phyloP scores from a whole-genome alignment of 148 eudicot species.

The Rhododendron vialii region DNA sequence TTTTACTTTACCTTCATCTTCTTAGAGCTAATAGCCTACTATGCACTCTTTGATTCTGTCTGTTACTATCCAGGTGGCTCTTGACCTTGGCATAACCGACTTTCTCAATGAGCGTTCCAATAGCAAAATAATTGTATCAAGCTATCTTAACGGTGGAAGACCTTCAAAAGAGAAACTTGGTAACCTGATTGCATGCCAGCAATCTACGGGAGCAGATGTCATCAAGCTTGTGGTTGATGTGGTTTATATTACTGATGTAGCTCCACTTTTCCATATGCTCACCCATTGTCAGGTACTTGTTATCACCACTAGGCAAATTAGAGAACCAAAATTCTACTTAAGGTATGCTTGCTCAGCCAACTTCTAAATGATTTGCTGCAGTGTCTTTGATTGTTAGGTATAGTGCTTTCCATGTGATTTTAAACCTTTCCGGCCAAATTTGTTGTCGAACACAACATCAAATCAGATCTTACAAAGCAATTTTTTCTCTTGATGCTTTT shows the following conservation, averaged over 20 bases:
- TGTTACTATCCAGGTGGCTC: conserved; percentile 31
- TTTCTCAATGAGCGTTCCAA: conserved; percentile 34
- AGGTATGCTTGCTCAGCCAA: neutral
- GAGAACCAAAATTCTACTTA: neutral
- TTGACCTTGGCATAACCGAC: conserved; percentile 33
- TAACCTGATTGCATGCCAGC: conserved; percentile 32
- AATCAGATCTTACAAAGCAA: neutral
- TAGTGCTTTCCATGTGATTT: neutral
- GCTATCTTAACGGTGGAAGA: conserved; percentile 36
- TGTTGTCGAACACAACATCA: neutral
- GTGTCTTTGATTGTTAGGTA: neutral
- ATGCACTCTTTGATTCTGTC: neutral
- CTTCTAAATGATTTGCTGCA: neutral
- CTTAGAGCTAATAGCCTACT: neutral
- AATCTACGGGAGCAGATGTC: conserved; percentile 57
- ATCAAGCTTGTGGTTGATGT: conserved; percentile 37
- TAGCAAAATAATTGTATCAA: conserved; percentile 49
- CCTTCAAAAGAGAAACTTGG: conserved; percentile 44
- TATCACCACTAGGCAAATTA: neutral
- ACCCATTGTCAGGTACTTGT: conserved; percentile 44
- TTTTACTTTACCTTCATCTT: neutral
- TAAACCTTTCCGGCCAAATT: neutral
- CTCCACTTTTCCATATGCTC: conserved; percentile 36
- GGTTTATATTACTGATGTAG: conserved; percentile 38
- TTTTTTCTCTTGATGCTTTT: neutral